Percentiles rank a stretch among this genome's conserved stretches.
Evolutionary conservation across 2,329 filamentous ascomycete species (phyloP).

Genomic region (Trichoderma atroviride): DNA sequence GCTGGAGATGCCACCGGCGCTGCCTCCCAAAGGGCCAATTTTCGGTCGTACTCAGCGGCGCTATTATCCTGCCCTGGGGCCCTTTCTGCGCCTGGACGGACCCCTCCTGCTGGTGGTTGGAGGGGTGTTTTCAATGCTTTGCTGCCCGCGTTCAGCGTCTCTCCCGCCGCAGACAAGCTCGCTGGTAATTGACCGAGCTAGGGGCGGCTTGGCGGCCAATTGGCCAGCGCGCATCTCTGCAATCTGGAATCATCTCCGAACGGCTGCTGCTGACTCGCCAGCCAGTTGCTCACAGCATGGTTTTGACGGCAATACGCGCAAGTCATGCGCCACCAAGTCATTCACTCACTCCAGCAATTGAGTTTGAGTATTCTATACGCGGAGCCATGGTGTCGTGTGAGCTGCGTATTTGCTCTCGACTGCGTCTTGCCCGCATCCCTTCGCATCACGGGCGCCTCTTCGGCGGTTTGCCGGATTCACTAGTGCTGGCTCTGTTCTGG

Average conservation of each 20-base stretch:
- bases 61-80: conserved; percentile 30
- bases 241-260: conserved; percentile 25
- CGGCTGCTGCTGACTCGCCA: not conserved
- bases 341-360: not conserved
- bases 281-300: not conserved
- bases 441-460: conserved; percentile 24
- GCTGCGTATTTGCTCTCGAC: not conserved
- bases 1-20: conserved; percentile 27
- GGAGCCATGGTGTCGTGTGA: conserved; percentile 1
- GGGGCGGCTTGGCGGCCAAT: conserved; percentile 27
- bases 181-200: conserved; percentile 32
- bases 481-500: not conserved
- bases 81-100: conserved; percentile 4
- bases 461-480: conserved; percentile 20
- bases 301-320: conserved; percentile 2
- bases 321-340: not conserved
- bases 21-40: conserved; percentile 37
- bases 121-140: not conserved
- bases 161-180: not conserved
- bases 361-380: not conserved
- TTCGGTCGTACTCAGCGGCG: conserved; percentile 41
- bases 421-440: conserved; percentile 4
- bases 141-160: conserved; percentile 12
- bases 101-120: not conserved
- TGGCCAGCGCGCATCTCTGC: conserved; percentile 21